Base-by-base conservation (phyloP, 2,329 filamentous ascomycete genomes). In the Aspergillus hortae region DNA sequence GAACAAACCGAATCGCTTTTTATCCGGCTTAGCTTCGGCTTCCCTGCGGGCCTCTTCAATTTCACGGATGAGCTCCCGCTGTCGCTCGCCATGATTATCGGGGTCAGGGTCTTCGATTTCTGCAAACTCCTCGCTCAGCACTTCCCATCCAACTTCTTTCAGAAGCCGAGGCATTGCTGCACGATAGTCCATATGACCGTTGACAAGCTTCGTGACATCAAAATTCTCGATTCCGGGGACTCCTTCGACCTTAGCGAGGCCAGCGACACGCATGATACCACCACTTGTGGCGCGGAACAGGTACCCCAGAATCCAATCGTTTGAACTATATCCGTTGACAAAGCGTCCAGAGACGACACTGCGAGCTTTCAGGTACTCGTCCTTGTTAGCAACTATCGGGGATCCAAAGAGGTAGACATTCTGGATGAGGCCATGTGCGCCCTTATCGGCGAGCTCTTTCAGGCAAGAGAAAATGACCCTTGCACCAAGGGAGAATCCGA, bases 71-170 rank as follows among this genome's bases (percentile, higher is more conserved):
- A 99, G 82, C 71, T 97, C 92, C 51, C 91, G 82, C 71, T 99
- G 94, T 44, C 92, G 81, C 67, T 90, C 81, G 46, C 84, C 81
- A 72, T 97, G 92, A 61, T 95, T 92, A 0, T 97, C 94, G 0
- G 94, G 94, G 64, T 99, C 94, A 0, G 94, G 91, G 61, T 99
- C 94, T 68, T 97, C 94, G 54, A 99, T 97, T 72, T 99, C 94
- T 1, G 83, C 86, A 66, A 97, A 99, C 67, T 97, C 92, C 61
- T 96, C 91, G 58, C 87, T 92, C 64, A 96, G 87, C 3, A 97
- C 89, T 48, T 87, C 76, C 91, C 92, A 99, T 14, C 92, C 94
- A 33, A 92, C 90, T 67, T 92, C 87, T 56, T 90, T 85, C 47
- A 99, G 78, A 15, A 99, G 79, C 52, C 84, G 84, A 14, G 94